A percentile compares a stretch with the other conserved stretches of the same genome.
phyloP scores from a whole-genome alignment of 169 alveolate species.

The Cryptosporidium xiaoi region DNA sequence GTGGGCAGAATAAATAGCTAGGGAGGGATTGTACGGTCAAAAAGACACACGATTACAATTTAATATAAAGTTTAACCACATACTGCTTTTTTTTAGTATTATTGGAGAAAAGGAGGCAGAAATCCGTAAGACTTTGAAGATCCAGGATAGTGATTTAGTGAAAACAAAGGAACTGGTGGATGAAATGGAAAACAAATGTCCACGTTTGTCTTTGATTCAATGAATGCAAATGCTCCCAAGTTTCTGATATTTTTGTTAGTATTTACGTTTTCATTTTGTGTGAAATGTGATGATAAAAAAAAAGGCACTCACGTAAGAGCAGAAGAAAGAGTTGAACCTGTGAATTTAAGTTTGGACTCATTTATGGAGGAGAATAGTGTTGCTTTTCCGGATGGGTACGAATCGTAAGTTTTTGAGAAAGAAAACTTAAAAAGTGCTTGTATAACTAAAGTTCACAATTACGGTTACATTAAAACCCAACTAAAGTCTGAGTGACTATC shows the following conservation, averaged over 20 bases:
- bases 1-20: too few relatives aligned
- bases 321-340: conserved; percentile 49
- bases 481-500: conserved; percentile 54
- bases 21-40: too few relatives aligned
- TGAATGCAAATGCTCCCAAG: too few relatives aligned
- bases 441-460: neutral
- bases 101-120: too few relatives aligned
- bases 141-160: too few relatives aligned
- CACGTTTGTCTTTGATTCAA: too few relatives aligned
- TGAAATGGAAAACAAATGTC: too few relatives aligned
- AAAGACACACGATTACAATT: too few relatives aligned
- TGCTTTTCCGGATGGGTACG: neutral
- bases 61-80: too few relatives aligned
- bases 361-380: neutral
- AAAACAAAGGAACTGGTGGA: too few relatives aligned
- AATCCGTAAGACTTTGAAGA: too few relatives aligned
- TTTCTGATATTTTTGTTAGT: neutral
- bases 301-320: conserved; percentile 53
- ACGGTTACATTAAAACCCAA: neutral
- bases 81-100: too few relatives aligned
- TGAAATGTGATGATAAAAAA: conserved; percentile 21
- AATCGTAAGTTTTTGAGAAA: neutral
- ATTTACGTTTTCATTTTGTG: neutral
- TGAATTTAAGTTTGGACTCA: conserved; percentile 16
- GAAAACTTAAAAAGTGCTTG: neutral